Evolutionary conservation across 2,329 filamentous ascomycete species (phyloP).

Genomic region (Neophaeococcomyces aloes): DNA sequence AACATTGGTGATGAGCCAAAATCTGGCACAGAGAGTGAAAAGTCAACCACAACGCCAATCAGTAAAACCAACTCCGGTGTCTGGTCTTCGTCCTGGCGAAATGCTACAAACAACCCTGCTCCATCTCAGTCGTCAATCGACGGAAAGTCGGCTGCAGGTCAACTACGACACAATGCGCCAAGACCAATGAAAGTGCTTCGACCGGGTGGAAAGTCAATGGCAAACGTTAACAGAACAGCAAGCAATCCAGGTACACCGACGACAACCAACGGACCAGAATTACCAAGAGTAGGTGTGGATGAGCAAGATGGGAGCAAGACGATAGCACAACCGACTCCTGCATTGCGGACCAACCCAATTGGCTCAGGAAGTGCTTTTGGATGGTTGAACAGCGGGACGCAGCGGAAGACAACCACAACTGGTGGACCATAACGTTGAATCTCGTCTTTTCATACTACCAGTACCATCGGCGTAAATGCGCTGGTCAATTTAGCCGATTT

Average conservation of each 20-base stretch:
- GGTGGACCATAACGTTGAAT: constrained; percentile 9
- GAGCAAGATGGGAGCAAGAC: constrained; percentile 6
- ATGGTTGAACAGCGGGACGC: constrained; percentile 59
- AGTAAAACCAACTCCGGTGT: constrained; percentile 20
- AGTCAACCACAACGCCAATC: constrained; percentile 21
- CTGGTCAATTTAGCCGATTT: too few species aligned
- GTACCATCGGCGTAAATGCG: too few species aligned
- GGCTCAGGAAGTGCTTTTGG: constrained; percentile 89
- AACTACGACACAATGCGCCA: constrained; percentile 22
- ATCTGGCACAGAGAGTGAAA: constrained; percentile 24
- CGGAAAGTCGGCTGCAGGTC: constrained; percentile 15
- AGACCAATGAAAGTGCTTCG: constrained; percentile 86
- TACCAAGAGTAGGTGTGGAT: constrained; percentile 1
- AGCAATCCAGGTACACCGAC: constrained; percentile 22
- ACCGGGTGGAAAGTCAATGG: constrained; percentile 54
- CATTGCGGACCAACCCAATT: constrained; percentile 60
- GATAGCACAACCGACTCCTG: constrained; percentile 1
- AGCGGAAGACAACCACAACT: constrained; percentile 19
- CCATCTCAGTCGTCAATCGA: constrained; percentile 11
- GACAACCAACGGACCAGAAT: constrained; percentile 15
- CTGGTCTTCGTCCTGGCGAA: constrained; percentile 22
- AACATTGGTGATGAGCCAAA: constrained; percentile 19
- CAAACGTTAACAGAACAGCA: constrained; percentile 36
- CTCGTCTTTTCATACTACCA: too few species aligned
- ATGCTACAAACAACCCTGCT: constrained; percentile 2